Conservation (phyloP, 2,329 filamentous ascomycete species). For the Cytospora chrysosperma region DNA sequence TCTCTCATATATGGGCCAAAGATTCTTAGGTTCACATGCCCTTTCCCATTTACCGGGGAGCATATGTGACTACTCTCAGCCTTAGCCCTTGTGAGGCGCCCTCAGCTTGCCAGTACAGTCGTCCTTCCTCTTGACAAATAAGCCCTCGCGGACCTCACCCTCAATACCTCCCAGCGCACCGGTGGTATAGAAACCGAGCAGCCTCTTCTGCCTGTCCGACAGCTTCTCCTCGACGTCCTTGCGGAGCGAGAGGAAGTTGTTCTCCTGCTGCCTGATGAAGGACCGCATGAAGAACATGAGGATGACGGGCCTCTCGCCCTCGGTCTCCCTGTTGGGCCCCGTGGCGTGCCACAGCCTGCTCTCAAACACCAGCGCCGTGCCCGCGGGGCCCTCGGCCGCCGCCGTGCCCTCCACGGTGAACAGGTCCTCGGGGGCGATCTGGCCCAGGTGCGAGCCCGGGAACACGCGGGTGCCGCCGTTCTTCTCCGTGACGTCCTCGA, state of each 20-base stretch:
- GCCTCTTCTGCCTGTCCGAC: slow-evolving; percentile 28
- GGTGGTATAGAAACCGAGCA: slow-evolving; percentile 29
- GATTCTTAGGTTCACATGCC: background rate
- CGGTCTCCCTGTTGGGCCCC: slow-evolving; percentile 28
- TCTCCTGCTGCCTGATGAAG: slow-evolving; percentile 34
- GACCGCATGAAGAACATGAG: slow-evolving; percentile 34
- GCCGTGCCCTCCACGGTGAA: slow-evolving; percentile 29
- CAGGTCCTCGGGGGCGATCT: slow-evolving; percentile 28
- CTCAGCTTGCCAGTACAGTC: slow-evolving; percentile 22
- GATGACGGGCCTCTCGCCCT: slow-evolving; percentile 30
- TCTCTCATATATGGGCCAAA: background rate
- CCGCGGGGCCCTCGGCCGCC: slow-evolving; percentile 30
- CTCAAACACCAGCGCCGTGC: slow-evolving; percentile 31
- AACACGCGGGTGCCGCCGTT: slow-evolving; percentile 33
- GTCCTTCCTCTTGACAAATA: slow-evolving; percentile 25
- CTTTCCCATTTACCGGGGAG: too few relatives aligned
- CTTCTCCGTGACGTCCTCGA: slow-evolving; percentile 36
- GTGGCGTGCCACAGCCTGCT: slow-evolving; percentile 33
- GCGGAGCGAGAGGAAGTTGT: slow-evolving; percentile 32
- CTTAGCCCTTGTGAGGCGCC: slow-evolving; percentile 1
- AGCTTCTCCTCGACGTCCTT: slow-evolving; percentile 31
- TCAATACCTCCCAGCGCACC: slow-evolving; percentile 29
- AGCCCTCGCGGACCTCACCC: slow-evolving; percentile 28
- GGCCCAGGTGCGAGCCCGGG: slow-evolving; percentile 28
- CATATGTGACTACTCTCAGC: background rate